Conservation (phyloP, 2,329 filamentous ascomycete genomes). For the Penicillium freii region DNA sequence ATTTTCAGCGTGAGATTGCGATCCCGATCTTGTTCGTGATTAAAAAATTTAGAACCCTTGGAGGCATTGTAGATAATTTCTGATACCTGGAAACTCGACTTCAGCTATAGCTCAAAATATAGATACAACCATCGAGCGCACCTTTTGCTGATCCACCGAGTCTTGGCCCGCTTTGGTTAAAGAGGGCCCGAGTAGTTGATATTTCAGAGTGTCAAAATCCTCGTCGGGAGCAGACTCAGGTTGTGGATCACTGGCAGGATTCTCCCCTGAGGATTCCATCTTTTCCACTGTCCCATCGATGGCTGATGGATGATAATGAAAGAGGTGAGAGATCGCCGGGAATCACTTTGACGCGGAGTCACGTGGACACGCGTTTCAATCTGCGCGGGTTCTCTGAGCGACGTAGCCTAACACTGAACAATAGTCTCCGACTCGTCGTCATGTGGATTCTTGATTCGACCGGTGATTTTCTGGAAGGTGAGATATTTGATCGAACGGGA, state of each 20-base stretch:
- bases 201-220: conserved; percentile 70
- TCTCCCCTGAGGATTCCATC: conserved; percentile 25
- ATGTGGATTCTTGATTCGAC: conserved; percentile 66
- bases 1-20: conserved; percentile 83
- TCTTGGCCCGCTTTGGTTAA: conserved; percentile 93
- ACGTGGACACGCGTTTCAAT: conserved; percentile 38
- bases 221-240: conserved; percentile 3
- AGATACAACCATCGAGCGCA: conserved; percentile 31
- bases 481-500: conserved; percentile 39
- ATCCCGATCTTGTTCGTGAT: conserved; percentile 81
- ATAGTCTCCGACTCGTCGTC: conserved; percentile 13
- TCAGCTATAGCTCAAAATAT: conserved; percentile 1
- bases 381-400: conserved; percentile 12
- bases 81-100: conserved; percentile 62
- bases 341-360: conserved; percentile 27
- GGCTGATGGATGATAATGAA: neutral
- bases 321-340: conserved; percentile 9
- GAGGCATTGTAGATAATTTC: conserved; percentile 97
- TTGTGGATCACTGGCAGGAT: conserved; percentile 9
- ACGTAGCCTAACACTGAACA: conserved; percentile 1
- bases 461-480: conserved; percentile 48
- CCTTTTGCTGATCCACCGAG: conserved; percentile 85
- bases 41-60: conserved; percentile 95
- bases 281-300: conserved; percentile 14
- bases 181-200: conserved; percentile 84